Conservation (phyloP, 805 yeast species). For the Yarrowia sp. region DNA sequence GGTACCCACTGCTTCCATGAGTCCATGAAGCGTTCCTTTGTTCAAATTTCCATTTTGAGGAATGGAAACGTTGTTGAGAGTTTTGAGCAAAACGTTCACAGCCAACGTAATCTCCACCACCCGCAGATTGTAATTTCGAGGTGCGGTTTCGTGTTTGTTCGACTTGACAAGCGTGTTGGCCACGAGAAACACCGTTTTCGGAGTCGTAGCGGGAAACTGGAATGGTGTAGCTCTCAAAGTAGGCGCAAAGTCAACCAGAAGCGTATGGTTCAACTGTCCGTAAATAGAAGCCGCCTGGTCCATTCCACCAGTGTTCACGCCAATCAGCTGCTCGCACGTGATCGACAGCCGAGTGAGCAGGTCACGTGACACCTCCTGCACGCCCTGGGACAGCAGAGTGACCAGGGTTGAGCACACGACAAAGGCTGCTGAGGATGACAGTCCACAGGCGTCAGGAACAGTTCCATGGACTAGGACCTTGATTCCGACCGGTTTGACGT, state of each 20-base stretch:
- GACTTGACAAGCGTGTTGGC: conserved; percentile 69
- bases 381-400: conserved; percentile 61
- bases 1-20: conserved; percentile 57
- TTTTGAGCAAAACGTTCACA: no score
- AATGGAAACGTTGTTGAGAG: no score
- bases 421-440: conserved; percentile 75
- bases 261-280: conserved; percentile 64
- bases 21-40: conserved; percentile 70
- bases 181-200: conserved; percentile 61
- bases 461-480: conserved; percentile 64
- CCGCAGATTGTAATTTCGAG: conserved; percentile 70
- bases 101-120: conserved; percentile 74
- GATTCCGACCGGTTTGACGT: conserved; percentile 50
- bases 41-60: conserved; percentile 58
- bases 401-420: conserved; percentile 69
- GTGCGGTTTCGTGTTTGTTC: conserved; percentile 73
- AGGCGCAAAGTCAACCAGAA: conserved; percentile 68
- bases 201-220: conserved; percentile 58
- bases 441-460: conserved; percentile 76
- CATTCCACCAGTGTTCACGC: conserved; percentile 82
- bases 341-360: conserved; percentile 67
- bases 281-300: conserved; percentile 76
- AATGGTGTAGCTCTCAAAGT: conserved; percentile 61
- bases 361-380: conserved; percentile 54
- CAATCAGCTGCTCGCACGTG: conserved; percentile 72